Evolutionary conservation across 345 rosid species (phyloP).

Genomic region (Gossypium turneri): DNA sequence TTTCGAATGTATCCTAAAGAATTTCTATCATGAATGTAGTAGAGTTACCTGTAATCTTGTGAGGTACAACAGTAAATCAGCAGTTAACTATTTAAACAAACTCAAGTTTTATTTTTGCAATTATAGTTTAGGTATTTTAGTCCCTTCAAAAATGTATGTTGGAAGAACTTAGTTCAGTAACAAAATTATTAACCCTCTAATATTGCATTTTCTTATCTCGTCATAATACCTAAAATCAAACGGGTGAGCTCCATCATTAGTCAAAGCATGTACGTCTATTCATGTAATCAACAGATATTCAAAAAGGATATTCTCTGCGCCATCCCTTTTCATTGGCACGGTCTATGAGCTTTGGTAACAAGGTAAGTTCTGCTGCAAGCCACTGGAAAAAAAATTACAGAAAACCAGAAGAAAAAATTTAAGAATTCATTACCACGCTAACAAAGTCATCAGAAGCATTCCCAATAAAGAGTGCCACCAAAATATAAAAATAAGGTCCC

Average conservation of each 20-base stretch:
- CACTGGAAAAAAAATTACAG: slow-evolving; percentile 38
- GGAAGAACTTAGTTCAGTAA: not conserved
- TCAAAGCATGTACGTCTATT: not conserved
- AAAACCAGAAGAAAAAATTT: not conserved
- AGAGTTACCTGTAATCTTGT: not conserved
- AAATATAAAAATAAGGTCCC: not conserved
- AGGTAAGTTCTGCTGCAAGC: slow-evolving; percentile 55
- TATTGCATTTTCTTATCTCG: not conserved
- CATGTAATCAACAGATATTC: slow-evolving; percentile 3
- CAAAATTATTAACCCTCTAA: not conserved
- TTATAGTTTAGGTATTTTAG: not conserved
- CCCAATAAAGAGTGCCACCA: not conserved
- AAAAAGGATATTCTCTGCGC: slow-evolving; percentile 91
- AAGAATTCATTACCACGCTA: not conserved
- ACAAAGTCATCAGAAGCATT: not conserved
- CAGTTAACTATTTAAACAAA: not conserved
- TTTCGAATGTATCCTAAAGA: not conserved
- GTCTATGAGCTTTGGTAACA: slow-evolving; percentile 54
- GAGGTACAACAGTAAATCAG: not conserved
- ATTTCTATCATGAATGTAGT: not conserved
- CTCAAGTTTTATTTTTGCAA: not conserved
- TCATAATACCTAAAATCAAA: not conserved
- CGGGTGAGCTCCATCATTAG: not conserved
- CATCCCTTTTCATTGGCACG: slow-evolving; percentile 87
- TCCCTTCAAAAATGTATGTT: not conserved